These are phyloP conservation scores for Aurinia saxatilis DNA, from an alignment of 345 rosid species.

Conservation along the genomic window DNA sequence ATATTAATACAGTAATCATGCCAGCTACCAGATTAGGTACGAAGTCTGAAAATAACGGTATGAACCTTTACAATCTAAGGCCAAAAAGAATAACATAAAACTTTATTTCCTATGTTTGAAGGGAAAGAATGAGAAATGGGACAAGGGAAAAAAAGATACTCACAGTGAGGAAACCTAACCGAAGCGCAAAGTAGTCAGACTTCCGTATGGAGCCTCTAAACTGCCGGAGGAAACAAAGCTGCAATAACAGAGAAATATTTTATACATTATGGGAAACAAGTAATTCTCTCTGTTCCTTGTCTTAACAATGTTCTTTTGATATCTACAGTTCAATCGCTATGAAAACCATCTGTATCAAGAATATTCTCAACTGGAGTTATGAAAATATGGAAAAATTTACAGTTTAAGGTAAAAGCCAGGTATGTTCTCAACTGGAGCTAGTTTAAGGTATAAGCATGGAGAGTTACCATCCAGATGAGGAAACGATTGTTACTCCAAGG, in stretches of 20 bases:
- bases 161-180: constrained; percentile 79
- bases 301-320: neutral
- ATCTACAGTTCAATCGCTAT: neutral
- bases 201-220: constrained; percentile 67
- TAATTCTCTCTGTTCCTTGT: neutral
- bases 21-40: neutral
- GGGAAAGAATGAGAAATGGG: neutral
- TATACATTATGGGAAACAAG: neutral
- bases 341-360: neutral
- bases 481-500: constrained; percentile 88
- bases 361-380: neutral
- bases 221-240: constrained; percentile 88
- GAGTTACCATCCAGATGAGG: constrained; percentile 88
- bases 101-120: neutral
- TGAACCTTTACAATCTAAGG: neutral
- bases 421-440: neutral
- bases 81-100: neutral
- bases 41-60: neutral
- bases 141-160: constrained; percentile 23
- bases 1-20: neutral
- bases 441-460: neutral
- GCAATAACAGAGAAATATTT: constrained; percentile 21
- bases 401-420: neutral
- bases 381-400: neutral
- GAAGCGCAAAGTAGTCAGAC: constrained; percentile 86